Base-by-base conservation (phyloP, 129 eudicot species). In the Centrapalus pauciflorus region DNA sequence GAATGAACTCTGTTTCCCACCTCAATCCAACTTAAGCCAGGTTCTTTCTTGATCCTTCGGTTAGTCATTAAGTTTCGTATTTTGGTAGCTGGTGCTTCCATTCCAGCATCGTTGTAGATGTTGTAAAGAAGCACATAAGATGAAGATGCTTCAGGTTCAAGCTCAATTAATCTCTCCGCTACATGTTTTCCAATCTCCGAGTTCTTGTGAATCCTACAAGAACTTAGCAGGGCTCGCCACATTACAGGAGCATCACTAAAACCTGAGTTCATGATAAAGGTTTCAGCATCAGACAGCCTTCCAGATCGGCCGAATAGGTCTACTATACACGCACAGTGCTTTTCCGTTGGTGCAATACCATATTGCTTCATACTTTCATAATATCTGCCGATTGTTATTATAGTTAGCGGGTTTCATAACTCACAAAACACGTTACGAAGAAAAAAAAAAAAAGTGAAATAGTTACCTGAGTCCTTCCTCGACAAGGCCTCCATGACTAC, bases 401-500 rank as follows among this genome's bases (percentile, higher is more conserved):
- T 33, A 43, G 68, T 73, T 30, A 73, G 37, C 0, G 1, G 4
- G 28, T 52, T 56, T 13, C 40, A 32, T 66, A 16, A 25, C 23
- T 30, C n/a, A 20, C 13, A 52, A 28, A 69, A 40, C 50, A 67
- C 16, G 61, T 13, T 38, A 67, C 23, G 28, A 23, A 67, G 16
- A 62, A 37, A 6, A 17, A 17, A 28, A 63, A 40, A 46, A 40
- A 61, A 11, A 30, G 21, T 21, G 4, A 61, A 32, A 61, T 13
- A 57, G 32, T 48, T 55, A 80, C 74, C 68, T 35, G 68, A 82
- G 61, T 50, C 87, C 81, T 70, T 82, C 76, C 20, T 78, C 78
- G 27, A 82, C 75, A 60, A 82, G 81, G 34, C 87, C 87, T 5
- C 78, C 83, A 54, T 82, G 87, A 75, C 83, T 78, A 70, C 87